phyloP scores from a whole-genome alignment of 352 stramenopile genomes.

The Globisporangium splendens region DNA sequence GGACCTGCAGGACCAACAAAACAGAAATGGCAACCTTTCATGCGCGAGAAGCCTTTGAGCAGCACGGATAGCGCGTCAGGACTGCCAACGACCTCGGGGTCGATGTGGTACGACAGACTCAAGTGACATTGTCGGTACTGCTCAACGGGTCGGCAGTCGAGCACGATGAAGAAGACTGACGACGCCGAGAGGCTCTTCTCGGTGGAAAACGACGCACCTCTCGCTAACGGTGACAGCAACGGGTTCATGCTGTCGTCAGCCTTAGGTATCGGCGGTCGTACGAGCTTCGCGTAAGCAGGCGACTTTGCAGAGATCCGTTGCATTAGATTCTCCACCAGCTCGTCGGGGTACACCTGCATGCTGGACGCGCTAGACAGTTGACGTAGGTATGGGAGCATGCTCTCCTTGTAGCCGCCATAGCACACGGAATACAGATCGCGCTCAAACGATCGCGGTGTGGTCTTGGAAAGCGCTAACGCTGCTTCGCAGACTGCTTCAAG shows the following conservation, averaged over 20 bases:
- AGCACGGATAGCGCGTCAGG: constrained; percentile 71
- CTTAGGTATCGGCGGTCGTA: not conserved
- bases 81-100: constrained; percentile 67
- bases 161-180: constrained; percentile 73
- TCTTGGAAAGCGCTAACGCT: constrained; percentile 55
- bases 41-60: constrained; percentile 75
- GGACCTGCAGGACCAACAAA: constrained; percentile 70
- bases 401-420: constrained; percentile 69
- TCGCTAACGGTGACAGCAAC: constrained; percentile 24
- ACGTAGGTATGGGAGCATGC: constrained; percentile 62
- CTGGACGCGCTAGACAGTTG: constrained; percentile 73
- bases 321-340: constrained; percentile 75
- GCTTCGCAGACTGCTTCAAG: constrained; percentile 52
- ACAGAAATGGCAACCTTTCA: constrained; percentile 90
- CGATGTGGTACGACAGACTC: constrained; percentile 84
- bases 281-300: not conserved
- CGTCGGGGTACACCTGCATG: constrained; percentile 78
- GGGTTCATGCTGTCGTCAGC: constrained; percentile 25
- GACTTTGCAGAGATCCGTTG: constrained; percentile 31
- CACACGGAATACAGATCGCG: constrained; percentile 81
- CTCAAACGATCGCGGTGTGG: constrained; percentile 74
- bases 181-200: constrained; percentile 32
- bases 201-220: constrained; percentile 29
- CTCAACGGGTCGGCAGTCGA: constrained; percentile 75
- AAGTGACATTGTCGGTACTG: constrained; percentile 81